These are phyloP conservation scores for Thoreauomyces humboldtii DNA, from an alignment of 192 early-diverging fungal genomes.

Conservation along the genomic window DNA sequence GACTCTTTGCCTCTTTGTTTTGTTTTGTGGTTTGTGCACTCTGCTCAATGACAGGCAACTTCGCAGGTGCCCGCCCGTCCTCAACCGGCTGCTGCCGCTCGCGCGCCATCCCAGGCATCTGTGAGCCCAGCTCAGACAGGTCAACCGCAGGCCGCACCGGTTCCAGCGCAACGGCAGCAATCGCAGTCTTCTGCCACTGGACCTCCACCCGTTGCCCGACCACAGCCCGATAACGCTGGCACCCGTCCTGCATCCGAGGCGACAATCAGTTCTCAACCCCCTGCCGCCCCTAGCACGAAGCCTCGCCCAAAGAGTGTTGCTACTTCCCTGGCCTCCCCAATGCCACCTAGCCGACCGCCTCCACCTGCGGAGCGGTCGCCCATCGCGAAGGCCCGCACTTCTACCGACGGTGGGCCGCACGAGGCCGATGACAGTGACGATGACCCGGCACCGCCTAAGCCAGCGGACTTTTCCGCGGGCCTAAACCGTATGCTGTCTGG, in stretches of 20 bases:
- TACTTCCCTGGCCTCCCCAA: neutral
- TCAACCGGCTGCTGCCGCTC: neutral
- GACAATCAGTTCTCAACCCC: neutral
- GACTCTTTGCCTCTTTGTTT: too few species aligned
- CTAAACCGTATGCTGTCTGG: constrained; percentile 40
- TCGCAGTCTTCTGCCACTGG: neutral
- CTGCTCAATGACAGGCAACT: too few species aligned
- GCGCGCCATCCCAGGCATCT: neutral
- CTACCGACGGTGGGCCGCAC: constrained; percentile 8
- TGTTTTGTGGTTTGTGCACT: too few species aligned
- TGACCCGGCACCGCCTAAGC: neutral
- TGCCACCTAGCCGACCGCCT: constrained; percentile 4
- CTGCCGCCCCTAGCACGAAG: constrained; percentile 1
- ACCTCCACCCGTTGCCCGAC: neutral
- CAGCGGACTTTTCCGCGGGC: constrained; percentile 18
- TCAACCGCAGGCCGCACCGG: neutral
- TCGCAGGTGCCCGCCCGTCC: constrained; percentile 1
- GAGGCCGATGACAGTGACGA: neutral
- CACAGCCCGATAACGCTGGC: neutral
- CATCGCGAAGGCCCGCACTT: constrained; percentile 19
- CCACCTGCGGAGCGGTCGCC: constrained; percentile 21
- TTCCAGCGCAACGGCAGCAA: neutral
- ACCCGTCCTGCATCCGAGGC: constrained; percentile 4
- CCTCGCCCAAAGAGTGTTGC: constrained; percentile 25
- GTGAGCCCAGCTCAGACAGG: neutral